Evolutionary conservation across 768 basidiomycete species (phyloP).

Genomic region (Gloeophyllum trabeum): DNA sequence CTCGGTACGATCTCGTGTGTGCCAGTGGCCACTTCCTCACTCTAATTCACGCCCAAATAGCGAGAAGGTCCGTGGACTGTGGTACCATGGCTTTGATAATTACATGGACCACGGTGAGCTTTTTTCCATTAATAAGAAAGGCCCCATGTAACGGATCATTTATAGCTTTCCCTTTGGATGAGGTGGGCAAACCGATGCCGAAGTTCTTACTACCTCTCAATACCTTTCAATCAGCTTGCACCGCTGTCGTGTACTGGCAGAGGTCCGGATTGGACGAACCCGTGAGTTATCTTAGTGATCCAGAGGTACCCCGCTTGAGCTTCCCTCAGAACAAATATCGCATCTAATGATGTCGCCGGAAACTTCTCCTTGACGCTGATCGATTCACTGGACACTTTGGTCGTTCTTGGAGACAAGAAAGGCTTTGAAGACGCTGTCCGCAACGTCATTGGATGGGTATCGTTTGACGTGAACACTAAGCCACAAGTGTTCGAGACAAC

Average conservation of each 20-base stretch:
- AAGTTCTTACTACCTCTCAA: no score
- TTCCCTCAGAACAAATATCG: constrained; percentile 48
- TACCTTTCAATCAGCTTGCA: constrained; percentile 56
- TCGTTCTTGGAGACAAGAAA: constrained; percentile 69
- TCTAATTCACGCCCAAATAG: constrained; percentile 23
- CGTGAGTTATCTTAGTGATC: constrained; percentile 36
- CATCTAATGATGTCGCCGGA: constrained; percentile 86
- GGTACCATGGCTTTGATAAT: constrained; percentile 83
- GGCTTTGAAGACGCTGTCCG: constrained; percentile 82
- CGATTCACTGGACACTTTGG: constrained; percentile 78
- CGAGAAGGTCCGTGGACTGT: constrained; percentile 63
- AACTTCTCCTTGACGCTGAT: constrained; percentile 84
- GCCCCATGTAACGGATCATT: constrained; percentile 5
- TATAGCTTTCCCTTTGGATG: constrained; percentile 77
- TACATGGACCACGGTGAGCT: constrained; percentile 75
- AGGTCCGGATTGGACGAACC: constrained; percentile 80
- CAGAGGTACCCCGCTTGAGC: constrained; percentile 8
- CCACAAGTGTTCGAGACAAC: constrained; percentile 99
- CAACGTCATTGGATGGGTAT: constrained; percentile 71
- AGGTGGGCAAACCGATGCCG: no score
- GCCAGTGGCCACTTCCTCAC: neutral
- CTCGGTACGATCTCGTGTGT: constrained; percentile 9
- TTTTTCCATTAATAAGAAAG: constrained; percentile 7
- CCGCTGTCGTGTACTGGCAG: constrained; percentile 80
- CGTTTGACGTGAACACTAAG: constrained; percentile 87